phyloP scores from a whole-genome alignment of 495 filamentous ascomycete species.

The Aspergillus saccharolyticus region DNA sequence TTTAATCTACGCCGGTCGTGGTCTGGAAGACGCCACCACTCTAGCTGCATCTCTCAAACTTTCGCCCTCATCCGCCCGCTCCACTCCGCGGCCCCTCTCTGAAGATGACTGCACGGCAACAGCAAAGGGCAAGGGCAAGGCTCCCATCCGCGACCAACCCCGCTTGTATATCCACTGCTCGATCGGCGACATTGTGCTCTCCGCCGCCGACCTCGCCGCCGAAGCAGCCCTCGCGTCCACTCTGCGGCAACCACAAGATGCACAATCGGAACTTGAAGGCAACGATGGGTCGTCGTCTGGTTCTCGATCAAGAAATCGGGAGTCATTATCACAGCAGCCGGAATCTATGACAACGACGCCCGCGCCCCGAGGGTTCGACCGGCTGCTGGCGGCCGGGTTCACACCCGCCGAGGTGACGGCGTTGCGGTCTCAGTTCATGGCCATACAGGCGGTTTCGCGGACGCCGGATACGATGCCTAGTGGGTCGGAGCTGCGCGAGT shows the following conservation, averaged over 20 bases:
- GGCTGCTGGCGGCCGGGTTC: conserved; percentile 74
- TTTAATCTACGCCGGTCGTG: conserved; percentile 82
- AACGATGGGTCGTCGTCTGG: too few relatives aligned
- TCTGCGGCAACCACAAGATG: conserved; percentile 10
- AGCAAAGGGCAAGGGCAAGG: conserved; percentile 53
- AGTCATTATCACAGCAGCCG: neutral
- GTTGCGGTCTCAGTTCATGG: conserved; percentile 79
- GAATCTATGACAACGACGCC: conserved; percentile 43
- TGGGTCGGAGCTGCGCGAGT: conserved; percentile 49
- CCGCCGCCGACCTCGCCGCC: conserved; percentile 58
- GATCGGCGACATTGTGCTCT: conserved; percentile 62
- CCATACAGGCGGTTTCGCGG: conserved; percentile 67
- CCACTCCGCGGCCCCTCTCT: conserved; percentile 17
- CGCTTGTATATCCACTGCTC: conserved; percentile 86
- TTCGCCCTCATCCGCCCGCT: conserved; percentile 40
- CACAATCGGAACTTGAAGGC: neutral
- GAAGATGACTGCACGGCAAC: conserved; percentile 20
- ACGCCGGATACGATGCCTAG: conserved; percentile 83
- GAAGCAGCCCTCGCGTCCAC: conserved; percentile 55
- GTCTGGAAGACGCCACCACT: conserved; percentile 65
- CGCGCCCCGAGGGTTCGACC: conserved; percentile 82
- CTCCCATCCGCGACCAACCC: conserved; percentile 40
- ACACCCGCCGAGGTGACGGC: conserved; percentile 72
- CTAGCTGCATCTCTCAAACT: conserved; percentile 61
- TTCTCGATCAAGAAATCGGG: too few relatives aligned